Conservation (phyloP, 2,329 filamentous ascomycete genomes). For the Xylaria multiplex region DNA sequence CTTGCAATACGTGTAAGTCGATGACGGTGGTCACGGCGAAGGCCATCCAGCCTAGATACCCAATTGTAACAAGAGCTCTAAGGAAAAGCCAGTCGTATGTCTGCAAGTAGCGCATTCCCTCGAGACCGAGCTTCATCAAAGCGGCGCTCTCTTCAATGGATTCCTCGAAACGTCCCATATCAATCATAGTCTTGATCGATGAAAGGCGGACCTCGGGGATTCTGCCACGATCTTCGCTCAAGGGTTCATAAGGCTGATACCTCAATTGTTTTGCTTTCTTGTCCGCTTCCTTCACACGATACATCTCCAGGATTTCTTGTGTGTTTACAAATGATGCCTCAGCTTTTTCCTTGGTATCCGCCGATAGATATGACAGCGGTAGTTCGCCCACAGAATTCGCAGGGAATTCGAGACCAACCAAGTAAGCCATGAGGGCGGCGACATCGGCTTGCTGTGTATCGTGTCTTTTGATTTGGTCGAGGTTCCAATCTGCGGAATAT, state of each 20-base stretch:
- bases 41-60: conserved; percentile 95
- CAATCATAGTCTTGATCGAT: conserved; percentile 75
- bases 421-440: conserved; percentile 93
- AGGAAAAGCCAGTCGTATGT: conserved; percentile 99
- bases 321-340: conserved; percentile 86
- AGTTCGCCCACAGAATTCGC: conserved; percentile 96
- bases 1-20: conserved; percentile 85
- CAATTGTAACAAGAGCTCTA: conserved; percentile 84
- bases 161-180: conserved; percentile 72
- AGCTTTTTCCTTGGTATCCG: conserved; percentile 78
- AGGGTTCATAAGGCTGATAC: conserved; percentile 78
- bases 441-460: conserved; percentile 96
- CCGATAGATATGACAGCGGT: conserved; percentile 82
- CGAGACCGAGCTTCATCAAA: conserved; percentile 79
- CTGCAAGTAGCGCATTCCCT: conserved; percentile 91
- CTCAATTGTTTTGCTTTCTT: conserved; percentile 80
- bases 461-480: conserved; percentile 83
- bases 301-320: conserved; percentile 91
- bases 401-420: conserved; percentile 87
- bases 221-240: conserved; percentile 69
- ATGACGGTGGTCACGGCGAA: conserved; percentile 91
- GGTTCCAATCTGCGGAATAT: conserved; percentile 87
- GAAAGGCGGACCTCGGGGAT: conserved; percentile 74
- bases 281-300: conserved; percentile 87
- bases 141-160: conserved; percentile 82